Evolutionary conservation across 768 basidiomycete species (phyloP).

Genomic region (Tylopilus sp.): DNA sequence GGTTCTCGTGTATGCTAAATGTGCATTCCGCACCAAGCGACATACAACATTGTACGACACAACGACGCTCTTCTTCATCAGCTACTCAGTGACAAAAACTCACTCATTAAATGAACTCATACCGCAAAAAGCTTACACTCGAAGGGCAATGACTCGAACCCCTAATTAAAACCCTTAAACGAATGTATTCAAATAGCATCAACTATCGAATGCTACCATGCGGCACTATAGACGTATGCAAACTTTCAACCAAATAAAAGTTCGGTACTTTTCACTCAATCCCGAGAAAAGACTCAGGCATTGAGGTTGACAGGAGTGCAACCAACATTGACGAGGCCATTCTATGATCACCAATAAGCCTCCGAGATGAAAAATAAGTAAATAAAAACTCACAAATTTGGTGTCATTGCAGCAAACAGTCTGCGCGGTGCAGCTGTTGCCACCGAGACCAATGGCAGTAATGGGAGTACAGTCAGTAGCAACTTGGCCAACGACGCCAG

Average conservation of each 20-base stretch:
- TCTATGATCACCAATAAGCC: not conserved
- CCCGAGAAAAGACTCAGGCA: not conserved
- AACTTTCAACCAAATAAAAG: not conserved
- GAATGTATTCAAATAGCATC: slow-evolving; percentile 1
- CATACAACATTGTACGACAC: too few species aligned
- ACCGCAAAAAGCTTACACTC: too few species aligned
- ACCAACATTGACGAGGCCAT: not conserved
- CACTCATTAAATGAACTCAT: too few species aligned
- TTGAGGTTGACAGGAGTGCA: not conserved
- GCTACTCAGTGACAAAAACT: too few species aligned
- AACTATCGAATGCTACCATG: not conserved
- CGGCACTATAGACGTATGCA: not conserved
- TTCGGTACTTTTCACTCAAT: not conserved
- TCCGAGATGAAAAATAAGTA: not conserved
- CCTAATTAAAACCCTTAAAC: not conserved
- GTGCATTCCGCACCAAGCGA: too few species aligned
- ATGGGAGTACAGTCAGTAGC: slow-evolving; percentile 2
- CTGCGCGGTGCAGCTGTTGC: not conserved
- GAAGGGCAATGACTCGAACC: too few species aligned
- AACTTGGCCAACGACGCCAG: slow-evolving; percentile 1
- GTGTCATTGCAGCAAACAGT: not conserved
- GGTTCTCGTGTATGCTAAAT: too few species aligned
- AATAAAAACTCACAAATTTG: not conserved
- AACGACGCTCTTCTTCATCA: too few species aligned
- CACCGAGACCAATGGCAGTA: not conserved